Percentiles rank a stretch among this genome's conserved stretches.
Evolutionary conservation across 1,139 yeast species (phyloP).

Genomic region (Protomyces arabidopsidicola): DNA sequence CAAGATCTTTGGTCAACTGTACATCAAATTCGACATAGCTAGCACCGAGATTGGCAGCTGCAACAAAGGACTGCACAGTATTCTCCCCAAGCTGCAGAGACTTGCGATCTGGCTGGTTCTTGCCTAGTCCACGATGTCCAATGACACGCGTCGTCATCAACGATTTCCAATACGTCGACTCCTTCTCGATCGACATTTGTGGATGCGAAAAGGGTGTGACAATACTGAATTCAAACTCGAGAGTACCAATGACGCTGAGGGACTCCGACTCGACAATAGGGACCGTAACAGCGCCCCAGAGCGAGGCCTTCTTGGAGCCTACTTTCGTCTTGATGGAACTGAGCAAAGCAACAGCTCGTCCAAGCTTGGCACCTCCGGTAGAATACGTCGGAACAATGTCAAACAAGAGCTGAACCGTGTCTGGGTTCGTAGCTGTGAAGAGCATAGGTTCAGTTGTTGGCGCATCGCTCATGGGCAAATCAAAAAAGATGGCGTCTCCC

Average conservation of each 20-base stretch:
- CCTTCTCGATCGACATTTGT: slow-evolving; percentile 59
- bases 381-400: slow-evolving; percentile 93
- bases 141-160: slow-evolving; percentile 75
- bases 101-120: slow-evolving; percentile 59
- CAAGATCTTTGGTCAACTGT: slow-evolving; percentile 85
- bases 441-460: slow-evolving; percentile 77
- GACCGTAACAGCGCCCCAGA: slow-evolving; percentile 62
- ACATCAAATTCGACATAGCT: slow-evolving; percentile 78
- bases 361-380: slow-evolving; percentile 51
- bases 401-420: slow-evolving; percentile 60
- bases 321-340: slow-evolving; percentile 61
- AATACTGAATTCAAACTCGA: slow-evolving; percentile 69
- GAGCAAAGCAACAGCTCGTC: slow-evolving; percentile 79
- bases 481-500: slow-evolving; percentile 66
- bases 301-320: slow-evolving; percentile 64
- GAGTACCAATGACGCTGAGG: slow-evolving; percentile 69
- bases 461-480: slow-evolving; percentile 77
- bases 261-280: slow-evolving; percentile 73
- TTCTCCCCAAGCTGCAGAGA: slow-evolving; percentile 93
- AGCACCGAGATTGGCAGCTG: slow-evolving; percentile 95
- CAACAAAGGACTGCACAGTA: slow-evolving; percentile 90
- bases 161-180: slow-evolving; percentile 90
- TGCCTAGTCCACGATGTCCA: slow-evolving; percentile 95
- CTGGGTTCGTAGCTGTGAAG: slow-evolving; percentile 56
- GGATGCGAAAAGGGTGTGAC: slow-evolving; percentile 73